Evolutionary conservation across 2,329 filamentous ascomycete species (phyloP), one percentile per base, ranked within the genome.

Genomic region (Cladophialophora yegresii): DNA sequence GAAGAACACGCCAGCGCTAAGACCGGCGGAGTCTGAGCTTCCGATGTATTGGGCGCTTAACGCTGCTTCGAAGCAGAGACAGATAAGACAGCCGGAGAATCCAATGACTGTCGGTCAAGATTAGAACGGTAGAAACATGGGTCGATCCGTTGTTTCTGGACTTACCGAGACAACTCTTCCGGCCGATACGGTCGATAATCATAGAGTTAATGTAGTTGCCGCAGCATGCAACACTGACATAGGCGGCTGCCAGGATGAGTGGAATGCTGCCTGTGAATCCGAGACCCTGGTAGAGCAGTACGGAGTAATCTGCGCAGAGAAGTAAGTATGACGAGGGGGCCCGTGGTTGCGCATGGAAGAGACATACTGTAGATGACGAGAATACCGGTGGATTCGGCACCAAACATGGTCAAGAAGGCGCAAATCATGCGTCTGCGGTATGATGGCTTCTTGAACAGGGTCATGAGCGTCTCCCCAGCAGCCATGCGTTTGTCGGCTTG

Each of bases 1-100:
- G 81, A 95, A 93, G 67, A 90, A 86, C 16, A 67, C 55, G n/a
- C 45, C 53, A 22, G 51, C 54, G n/a, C 33, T 28, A 8, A 60
- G 56, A 23, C 62, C 62, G 20, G 47, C 62, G 23, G 49, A 8
- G 45, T 65, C 61, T 16, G 43, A 20, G 12, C 43, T 51, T 9
- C 28, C 23, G 23, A 30, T 28, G 36, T 62, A 68, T 4, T 33
- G 23, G 10, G 66, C 64, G 1, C 58, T 40, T 49, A 68, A 58
- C 16, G 64, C 57, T 3, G 30, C 43, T 33, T 65, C 63, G n/a
- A 61, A 16, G 28, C 40, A 57, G 22, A 65, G 50, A 7, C 47
- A 20, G 13, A 64, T 20, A 16, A 30, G 28, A 33, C 63, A 61
- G 30, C 62, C 62, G 20, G 30, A 28, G 47, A 64, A 20, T 12